Conservation (phyloP, 2,329 filamentous ascomycete genomes). For the Verticillium isaacii region DNA sequence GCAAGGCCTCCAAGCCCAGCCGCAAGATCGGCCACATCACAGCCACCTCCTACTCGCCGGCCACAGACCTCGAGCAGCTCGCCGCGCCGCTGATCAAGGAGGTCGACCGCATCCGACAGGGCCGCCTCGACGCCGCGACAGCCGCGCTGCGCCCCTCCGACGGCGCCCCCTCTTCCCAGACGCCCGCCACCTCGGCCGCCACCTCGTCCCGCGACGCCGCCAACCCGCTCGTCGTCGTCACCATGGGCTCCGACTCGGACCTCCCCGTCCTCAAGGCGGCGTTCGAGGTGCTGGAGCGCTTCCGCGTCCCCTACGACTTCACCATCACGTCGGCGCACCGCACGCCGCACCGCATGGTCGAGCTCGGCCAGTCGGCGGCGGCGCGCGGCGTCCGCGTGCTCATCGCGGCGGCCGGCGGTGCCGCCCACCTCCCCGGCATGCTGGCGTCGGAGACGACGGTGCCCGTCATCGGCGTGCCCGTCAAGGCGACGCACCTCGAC, state of each 20-base stretch:
- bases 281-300: slow-evolving; percentile 62
- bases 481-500: slow-evolving; percentile 69
- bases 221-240: slow-evolving; percentile 64
- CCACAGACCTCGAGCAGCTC: slow-evolving; percentile 53
- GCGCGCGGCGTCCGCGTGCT: slow-evolving; percentile 66
- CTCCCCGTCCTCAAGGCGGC: slow-evolving; percentile 62
- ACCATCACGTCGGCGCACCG: slow-evolving; percentile 78
- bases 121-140: slow-evolving; percentile 39
- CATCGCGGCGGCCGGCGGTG: slow-evolving; percentile 71
- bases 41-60: slow-evolving; percentile 63
- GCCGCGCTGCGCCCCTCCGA: slow-evolving; percentile 30
- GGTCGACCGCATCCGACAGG: slow-evolving; percentile 54
- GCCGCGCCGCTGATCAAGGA: slow-evolving; percentile 65
- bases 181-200: slow-evolving; percentile 3
- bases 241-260: slow-evolving; percentile 82
- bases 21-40: slow-evolving; percentile 97
- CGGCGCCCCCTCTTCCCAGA: slow-evolving; percentile 1
- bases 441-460: slow-evolving; percentile 64
- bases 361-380: slow-evolving; percentile 59
- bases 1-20: slow-evolving; percentile 80
- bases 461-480: slow-evolving; percentile 73
- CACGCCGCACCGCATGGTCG: slow-evolving; percentile 65
- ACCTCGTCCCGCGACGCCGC: slow-evolving; percentile 20
- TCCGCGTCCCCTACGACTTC: slow-evolving; percentile 66
- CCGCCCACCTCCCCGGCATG: slow-evolving; percentile 73